Conservation (phyloP, 768 basidiomycete genomes). For the Lactifluus hygrophoroides region DNA sequence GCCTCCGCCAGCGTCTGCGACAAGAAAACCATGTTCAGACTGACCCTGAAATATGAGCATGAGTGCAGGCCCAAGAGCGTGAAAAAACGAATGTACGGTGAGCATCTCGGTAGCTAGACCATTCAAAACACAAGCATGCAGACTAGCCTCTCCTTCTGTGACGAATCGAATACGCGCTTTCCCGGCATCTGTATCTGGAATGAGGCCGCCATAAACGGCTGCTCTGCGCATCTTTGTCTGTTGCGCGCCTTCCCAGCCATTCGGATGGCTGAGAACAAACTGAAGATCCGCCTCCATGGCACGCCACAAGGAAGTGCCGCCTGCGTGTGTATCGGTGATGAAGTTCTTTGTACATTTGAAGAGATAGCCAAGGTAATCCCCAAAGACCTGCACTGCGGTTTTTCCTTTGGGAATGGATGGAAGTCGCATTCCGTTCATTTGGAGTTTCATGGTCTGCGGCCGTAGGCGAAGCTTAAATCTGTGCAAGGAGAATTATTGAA, state of each 20-base stretch:
- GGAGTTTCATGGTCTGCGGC: conserved; percentile 67
- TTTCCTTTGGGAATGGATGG: conserved; percentile 58
- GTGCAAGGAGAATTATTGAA: background rate
- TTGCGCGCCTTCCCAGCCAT: conserved; percentile 77
- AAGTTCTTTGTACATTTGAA: conserved; percentile 67
- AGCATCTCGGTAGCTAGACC: conserved; percentile 73
- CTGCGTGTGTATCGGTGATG: conserved; percentile 78
- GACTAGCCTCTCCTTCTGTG: conserved; percentile 76
- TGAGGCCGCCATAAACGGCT: conserved; percentile 61
- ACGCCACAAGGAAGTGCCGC: conserved; percentile 60
- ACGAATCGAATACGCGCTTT: conserved; percentile 70
- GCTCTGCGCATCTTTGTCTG: conserved; percentile 71
- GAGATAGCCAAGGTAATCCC: conserved; percentile 69
- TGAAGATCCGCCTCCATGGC: conserved; percentile 61
- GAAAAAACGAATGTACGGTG: conserved; percentile 38
- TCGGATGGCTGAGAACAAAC: conserved; percentile 71
- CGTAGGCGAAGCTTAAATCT: conserved; percentile 78
- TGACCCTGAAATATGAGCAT: conserved; percentile 41
- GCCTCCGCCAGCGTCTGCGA: conserved; percentile 75
- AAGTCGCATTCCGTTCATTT: conserved; percentile 80
- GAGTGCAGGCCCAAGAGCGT: background rate
- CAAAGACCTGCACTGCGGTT: conserved; percentile 65
- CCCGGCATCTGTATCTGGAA: conserved; percentile 67
- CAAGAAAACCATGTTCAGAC: conserved; percentile 68
- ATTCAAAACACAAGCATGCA: conserved; percentile 72